Percentiles rank a stretch among this genome's conserved stretches.
Evolutionary conservation across 768 basidiomycete genomes (phyloP).

Genomic region (Serendipita sp.): DNA sequence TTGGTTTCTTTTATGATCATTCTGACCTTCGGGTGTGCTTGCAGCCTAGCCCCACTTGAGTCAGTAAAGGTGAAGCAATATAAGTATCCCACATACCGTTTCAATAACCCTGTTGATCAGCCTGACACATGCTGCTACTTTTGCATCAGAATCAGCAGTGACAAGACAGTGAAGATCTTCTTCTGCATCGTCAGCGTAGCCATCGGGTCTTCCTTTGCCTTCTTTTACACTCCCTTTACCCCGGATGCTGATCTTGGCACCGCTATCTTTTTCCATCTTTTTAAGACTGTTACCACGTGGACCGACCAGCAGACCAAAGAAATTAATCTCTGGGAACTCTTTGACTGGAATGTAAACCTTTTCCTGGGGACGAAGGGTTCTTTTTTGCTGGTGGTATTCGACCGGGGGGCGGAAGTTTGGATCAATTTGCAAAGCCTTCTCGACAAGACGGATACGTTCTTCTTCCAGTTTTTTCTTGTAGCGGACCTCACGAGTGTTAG

Average conservation of each 20-base stretch:
- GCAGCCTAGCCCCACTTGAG: conserved; percentile 55
- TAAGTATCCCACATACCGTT: conserved; percentile 44
- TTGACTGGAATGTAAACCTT: conserved; percentile 99
- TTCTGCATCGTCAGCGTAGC: conserved; percentile 90
- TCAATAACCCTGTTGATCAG: conserved; percentile 98
- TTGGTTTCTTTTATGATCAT: conserved; percentile 98
- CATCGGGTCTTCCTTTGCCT: conserved; percentile 90
- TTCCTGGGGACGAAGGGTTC: conserved; percentile 83
- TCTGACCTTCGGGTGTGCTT: conserved; percentile 97
- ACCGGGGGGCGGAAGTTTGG: conserved; percentile 96
- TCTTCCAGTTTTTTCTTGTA: conserved; percentile 93
- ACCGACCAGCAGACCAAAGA: conserved; percentile 94
- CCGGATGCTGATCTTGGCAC: conserved; percentile 95
- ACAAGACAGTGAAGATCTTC: conserved; percentile 98
- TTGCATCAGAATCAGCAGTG: conserved; percentile 81
- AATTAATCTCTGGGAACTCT: conserved; percentile 99
- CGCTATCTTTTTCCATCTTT: conserved; percentile 97
- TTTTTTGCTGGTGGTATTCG: conserved; percentile 91
- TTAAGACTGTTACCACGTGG: conserved; percentile 98
- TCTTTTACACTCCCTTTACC: conserved; percentile 99
- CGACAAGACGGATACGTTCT: conserved; percentile 83
- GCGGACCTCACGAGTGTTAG: conserved; percentile 96
- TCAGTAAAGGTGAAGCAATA: conserved; percentile 7
- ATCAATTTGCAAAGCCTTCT: conserved; percentile 92
- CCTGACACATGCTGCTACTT: conserved; percentile 79